Conservation (phyloP, 2,329 filamentous ascomycete genomes). For the Fusarium compactum region DNA sequence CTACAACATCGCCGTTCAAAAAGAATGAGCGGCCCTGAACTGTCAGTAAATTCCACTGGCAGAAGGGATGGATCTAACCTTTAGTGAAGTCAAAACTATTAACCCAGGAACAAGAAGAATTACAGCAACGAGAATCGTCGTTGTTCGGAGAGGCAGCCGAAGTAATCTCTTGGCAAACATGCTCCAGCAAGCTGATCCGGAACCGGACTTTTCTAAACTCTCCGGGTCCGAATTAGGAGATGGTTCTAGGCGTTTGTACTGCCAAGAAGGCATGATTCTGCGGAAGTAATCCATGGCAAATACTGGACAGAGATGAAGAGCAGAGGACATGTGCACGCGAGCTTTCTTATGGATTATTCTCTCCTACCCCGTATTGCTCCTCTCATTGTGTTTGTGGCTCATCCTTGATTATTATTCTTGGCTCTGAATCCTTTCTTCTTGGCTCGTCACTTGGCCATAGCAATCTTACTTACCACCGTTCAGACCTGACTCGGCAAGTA, state of each 20-base stretch:
- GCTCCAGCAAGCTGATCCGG: fast-evolving
- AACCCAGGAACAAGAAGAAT: neutral
- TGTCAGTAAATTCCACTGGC: neutral
- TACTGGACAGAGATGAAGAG: neutral
- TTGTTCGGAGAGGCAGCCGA: neutral
- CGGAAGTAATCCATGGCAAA: neutral
- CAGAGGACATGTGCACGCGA: neutral
- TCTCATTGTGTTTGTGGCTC: neutral
- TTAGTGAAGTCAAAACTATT: neutral
- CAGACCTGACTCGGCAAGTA: neutral
- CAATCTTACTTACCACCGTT: neutral
- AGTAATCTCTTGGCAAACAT: neutral
- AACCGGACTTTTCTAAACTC: neutral
- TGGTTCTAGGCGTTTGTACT: neutral
- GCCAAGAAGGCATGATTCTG: neutral
- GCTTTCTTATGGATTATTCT: neutral
- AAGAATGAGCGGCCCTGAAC: neutral
- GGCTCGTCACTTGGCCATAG: neutral
- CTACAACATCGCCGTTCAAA: neutral
- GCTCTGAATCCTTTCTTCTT: neutral
- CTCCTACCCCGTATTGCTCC: neutral
- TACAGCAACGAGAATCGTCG: neutral
- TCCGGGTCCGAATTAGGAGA: neutral
- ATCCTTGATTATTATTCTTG: neutral
- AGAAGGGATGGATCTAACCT: neutral